Evolutionary conservation across 2,329 filamentous ascomycete species (phyloP).

Genomic region (Mycogone perniciosa): DNA sequence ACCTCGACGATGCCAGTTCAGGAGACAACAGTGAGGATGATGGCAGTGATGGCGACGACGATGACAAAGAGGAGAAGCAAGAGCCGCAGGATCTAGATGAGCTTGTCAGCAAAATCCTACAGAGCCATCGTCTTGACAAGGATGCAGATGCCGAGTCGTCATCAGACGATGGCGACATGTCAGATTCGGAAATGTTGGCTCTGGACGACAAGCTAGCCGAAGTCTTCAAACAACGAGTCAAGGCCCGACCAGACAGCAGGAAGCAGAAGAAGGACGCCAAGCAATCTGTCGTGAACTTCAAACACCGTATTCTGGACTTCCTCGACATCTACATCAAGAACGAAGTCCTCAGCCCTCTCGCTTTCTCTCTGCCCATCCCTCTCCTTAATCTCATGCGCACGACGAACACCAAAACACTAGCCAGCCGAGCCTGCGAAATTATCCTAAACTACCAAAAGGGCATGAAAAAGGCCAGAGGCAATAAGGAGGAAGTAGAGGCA

Average conservation of each 20-base stretch:
- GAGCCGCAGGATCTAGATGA: slow-evolving; percentile 55
- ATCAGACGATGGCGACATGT: slow-evolving; percentile 74
- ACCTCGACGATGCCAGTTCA: slow-evolving; percentile 36
- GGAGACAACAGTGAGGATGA: slow-evolving; percentile 37
- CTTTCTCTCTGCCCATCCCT: slow-evolving; percentile 66
- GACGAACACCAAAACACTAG: slow-evolving; percentile 70
- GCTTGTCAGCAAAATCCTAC: slow-evolving; percentile 70
- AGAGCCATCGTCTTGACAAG: slow-evolving; percentile 60
- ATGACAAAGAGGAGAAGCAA: slow-evolving; percentile 37
- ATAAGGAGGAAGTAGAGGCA: slow-evolving; percentile 22
- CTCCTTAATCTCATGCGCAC: slow-evolving; percentile 69
- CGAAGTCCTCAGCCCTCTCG: slow-evolving; percentile 61
- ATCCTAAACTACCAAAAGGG: slow-evolving; percentile 66
- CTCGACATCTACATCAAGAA: slow-evolving; percentile 79
- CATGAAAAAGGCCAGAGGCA: slow-evolving; percentile 49
- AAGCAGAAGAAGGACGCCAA: slow-evolving; percentile 83
- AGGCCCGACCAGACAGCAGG: slow-evolving; percentile 59
- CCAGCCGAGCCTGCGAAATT: slow-evolving; percentile 65
- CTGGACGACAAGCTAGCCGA: slow-evolving; percentile 77
- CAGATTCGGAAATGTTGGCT: slow-evolving; percentile 90
- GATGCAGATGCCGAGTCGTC: slow-evolving; percentile 49
- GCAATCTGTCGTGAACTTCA: slow-evolving; percentile 87
- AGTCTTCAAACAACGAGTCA: slow-evolving; percentile 74
- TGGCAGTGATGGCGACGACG: slow-evolving; percentile 34
- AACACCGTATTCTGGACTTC: slow-evolving; percentile 85